These are phyloP conservation scores for Nemania sp. DNA, from an alignment of 2,329 filamentous ascomycete species.

Conservation along the genomic window DNA sequence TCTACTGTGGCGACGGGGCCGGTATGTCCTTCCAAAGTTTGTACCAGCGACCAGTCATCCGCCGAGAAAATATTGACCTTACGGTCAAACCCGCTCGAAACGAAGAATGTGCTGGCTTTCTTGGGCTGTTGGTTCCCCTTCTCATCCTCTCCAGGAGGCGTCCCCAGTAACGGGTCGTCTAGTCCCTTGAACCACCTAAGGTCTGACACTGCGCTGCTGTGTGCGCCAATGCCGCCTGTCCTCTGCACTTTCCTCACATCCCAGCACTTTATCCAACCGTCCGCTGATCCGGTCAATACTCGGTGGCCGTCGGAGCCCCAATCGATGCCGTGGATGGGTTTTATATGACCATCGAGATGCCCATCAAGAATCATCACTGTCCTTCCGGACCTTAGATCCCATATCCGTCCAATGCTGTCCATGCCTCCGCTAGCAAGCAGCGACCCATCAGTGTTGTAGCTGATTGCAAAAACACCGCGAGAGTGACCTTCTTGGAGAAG, in stretches of 20 bases:
- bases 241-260: conserved; percentile 87
- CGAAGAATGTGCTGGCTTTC: conserved; percentile 88
- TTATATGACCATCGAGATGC: conserved; percentile 78
- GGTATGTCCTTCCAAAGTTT: conserved; percentile 85
- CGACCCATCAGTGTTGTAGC: conserved; percentile 90
- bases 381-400: conserved; percentile 89
- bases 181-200: conserved; percentile 90
- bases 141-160: conserved; percentile 62
- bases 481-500: conserved; percentile 93
- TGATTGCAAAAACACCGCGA: conserved; percentile 85
- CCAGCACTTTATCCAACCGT: conserved; percentile 98
- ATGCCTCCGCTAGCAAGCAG: conserved; percentile 88
- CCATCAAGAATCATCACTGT: conserved; percentile 96
- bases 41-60: conserved; percentile 91
- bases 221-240: conserved; percentile 84
- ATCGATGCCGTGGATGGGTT: conserved; percentile 89
- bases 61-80: conserved; percentile 95
- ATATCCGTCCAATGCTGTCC: conserved; percentile 92
- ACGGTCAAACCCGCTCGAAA: conserved; percentile 89
- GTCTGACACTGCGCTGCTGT: conserved; percentile 89
- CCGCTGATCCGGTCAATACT: conserved; percentile 88
- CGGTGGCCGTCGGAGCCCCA: conserved; percentile 91
- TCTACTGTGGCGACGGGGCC: conserved; percentile 91
- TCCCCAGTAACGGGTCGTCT: conserved; percentile 70
- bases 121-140: conserved; percentile 72